Evolutionary conservation across 2,329 filamentous ascomycete genomes (phyloP), one percentile per base, ranked within the genome.

Genomic region (Aureobasidium lini): DNA sequence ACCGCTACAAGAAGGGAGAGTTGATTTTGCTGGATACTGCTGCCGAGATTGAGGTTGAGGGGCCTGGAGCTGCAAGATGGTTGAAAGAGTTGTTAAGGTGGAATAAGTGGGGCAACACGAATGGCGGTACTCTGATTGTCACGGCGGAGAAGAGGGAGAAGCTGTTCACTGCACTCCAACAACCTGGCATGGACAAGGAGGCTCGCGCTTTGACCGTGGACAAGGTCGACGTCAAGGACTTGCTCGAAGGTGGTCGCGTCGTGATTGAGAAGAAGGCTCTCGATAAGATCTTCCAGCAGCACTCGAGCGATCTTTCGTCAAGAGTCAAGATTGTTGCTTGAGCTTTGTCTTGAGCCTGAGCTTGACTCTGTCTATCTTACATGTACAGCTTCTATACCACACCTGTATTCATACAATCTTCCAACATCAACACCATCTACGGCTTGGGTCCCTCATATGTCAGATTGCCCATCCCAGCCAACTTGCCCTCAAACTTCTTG

Each of bases 221-320:
- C n/a, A 88, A 95, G 63, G 90, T 99, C 37, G 94, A 97, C 74
- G 90, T 99, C 63, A 99, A 97, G 82, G 89, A 97, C 72, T 75
- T 99, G 64, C 76, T 99, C 65, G 89, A 94, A 77, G 85, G 87
- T 57, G 88, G 89, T 57, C 85, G 91, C 68, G 78, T 99, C 62
- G 85, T 99, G 62, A 84, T 99, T 68, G 94, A 99, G 81, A 84
- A 88, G 72, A 76, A 78, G 43, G 93, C 93, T 37, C 79, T 99
- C 69, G 81, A 86, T 72, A 81, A 83, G 71, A 84, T 97, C 70
- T 81, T 96, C 68, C 75, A 79, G 70, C 75, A 80, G 65, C 91
- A 95, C 70, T 81, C 87, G 76, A 86, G 82, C 68, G 87, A 90
- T 71, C 40, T 62, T 11, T 9, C 8, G 6, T 40, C 56, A 46